Percentiles rank a stretch among this genome's conserved stretches.
Evolutionary conservation across 106 monocot genomes (phyloP).

Genomic region (Dioscorea dumetorum): DNA sequence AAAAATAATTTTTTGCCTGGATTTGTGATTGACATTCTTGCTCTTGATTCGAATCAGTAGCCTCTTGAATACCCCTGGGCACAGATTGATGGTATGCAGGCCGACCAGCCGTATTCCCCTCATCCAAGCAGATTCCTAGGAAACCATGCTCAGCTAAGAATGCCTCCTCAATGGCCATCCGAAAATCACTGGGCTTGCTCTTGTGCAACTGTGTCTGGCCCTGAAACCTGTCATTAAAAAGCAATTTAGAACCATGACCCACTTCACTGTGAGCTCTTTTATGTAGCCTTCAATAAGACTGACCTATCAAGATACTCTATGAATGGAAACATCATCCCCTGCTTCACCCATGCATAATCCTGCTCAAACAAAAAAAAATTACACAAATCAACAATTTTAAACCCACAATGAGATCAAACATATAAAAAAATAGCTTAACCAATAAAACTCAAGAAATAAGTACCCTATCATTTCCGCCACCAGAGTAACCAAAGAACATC

Average conservation of each 20-base stretch:
- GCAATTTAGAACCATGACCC: not conserved
- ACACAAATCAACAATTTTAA: not conserved
- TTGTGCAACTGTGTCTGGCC: conserved; percentile 69
- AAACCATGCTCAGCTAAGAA: conserved; percentile 85
- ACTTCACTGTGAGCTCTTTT: not conserved
- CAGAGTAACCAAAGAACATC: conserved; percentile 83
- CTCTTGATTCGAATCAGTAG: conserved; percentile 55
- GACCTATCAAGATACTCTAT: conserved; percentile 84
- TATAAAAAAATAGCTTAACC: conserved; percentile 5
- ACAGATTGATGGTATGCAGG: conserved; percentile 16
- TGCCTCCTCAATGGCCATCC: conserved; percentile 83
- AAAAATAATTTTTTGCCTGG: conserved; percentile 21
- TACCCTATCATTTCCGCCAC: conserved; percentile 69
- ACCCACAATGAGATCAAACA: not conserved
- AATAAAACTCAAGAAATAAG: not conserved
- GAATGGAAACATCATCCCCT: conserved; percentile 86
- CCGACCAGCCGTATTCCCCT: conserved; percentile 8
- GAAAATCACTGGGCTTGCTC: conserved; percentile 52
- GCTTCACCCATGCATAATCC: conserved; percentile 97
- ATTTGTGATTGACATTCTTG: conserved; percentile 53
- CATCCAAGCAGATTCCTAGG: conserved; percentile 20
- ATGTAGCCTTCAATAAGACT: not conserved
- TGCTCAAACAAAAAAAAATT: conserved; percentile 12
- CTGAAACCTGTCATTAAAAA: conserved; percentile 57
- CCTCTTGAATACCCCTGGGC: conserved; percentile 41